These are phyloP conservation scores for Collybia sordida DNA, from an alignment of 768 basidiomycete species.

Conservation along the genomic window DNA sequence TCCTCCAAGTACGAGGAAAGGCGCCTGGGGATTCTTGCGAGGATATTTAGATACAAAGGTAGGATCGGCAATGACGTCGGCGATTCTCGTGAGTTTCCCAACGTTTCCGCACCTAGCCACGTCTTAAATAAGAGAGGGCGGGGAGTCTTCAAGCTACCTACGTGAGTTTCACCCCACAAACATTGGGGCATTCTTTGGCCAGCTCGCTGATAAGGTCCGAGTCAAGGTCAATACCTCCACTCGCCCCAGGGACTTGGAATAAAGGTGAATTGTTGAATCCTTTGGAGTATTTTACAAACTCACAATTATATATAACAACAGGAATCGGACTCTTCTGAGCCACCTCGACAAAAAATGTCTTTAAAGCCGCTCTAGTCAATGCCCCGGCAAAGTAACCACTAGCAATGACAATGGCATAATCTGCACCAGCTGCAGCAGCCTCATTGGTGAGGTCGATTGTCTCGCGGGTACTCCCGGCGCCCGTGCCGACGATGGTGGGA, in stretches of 20 bases:
- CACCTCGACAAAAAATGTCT: slow-evolving; percentile 77
- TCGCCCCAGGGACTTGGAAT: slow-evolving; percentile 73
- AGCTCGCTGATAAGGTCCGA: slow-evolving; percentile 85
- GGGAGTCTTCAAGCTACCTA: slow-evolving; percentile 34
- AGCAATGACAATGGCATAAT: slow-evolving; percentile 82
- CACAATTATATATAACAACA: slow-evolving; percentile 87
- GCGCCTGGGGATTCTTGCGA: slow-evolving; percentile 61
- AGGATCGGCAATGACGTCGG: slow-evolving; percentile 58
- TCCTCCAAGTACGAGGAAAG: slow-evolving; percentile 86
- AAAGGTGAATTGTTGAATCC: slow-evolving; percentile 9
- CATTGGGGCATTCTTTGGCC: slow-evolving; percentile 72
- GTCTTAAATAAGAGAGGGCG: slow-evolving; percentile 2
- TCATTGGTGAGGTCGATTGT: slow-evolving; percentile 73
- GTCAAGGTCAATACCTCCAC: slow-evolving; percentile 89
- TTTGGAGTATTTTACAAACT: slow-evolving; percentile 23
- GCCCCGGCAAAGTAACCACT: slow-evolving; percentile 87
- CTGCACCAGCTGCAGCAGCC: slow-evolving; percentile 84
- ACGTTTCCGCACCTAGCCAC: slow-evolving; percentile 78
- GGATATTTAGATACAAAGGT: slow-evolving; percentile 60
- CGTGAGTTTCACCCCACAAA: slow-evolving; percentile 89
- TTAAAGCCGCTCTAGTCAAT: slow-evolving; percentile 68
- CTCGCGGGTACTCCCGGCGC: slow-evolving; percentile 80
- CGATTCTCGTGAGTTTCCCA: slow-evolving; percentile 86
- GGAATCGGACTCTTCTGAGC: slow-evolving; percentile 81
- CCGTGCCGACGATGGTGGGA: slow-evolving; percentile 82